A percentile compares a stretch with the other conserved stretches of the same genome.
Evolutionary conservation across 163 green algal species (phyloP).

Genomic region (Chloroidium sp.): DNA sequence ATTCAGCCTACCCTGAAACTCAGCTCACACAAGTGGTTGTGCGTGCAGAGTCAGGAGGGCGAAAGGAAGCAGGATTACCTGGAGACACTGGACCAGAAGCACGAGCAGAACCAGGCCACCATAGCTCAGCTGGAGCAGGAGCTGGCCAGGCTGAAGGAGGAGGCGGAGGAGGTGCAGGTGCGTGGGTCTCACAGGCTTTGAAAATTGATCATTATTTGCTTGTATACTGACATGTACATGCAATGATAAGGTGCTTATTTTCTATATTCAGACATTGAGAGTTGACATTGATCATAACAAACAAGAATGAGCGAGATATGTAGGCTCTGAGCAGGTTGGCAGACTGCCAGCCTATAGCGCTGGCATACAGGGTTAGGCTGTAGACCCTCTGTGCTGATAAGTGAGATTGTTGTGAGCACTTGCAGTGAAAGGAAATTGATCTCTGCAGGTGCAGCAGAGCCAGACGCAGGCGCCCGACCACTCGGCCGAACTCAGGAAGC

Average conservation of each 20-base stretch:
- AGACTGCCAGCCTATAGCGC: too few relatives aligned
- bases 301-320: too few relatives aligned
- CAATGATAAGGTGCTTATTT: too few relatives aligned
- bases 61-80: slow-evolving; percentile 1
- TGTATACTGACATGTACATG: too few relatives aligned
- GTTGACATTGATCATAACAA: too few relatives aligned
- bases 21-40: neutral
- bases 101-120: neutral
- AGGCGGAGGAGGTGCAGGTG: neutral
- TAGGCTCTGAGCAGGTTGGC: too few relatives aligned
- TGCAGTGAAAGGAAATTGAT: neutral
- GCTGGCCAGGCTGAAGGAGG: neutral
- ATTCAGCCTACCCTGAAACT: neutral
- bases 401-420: neutral
- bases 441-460: neutral
- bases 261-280: too few relatives aligned
- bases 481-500: slow-evolving; percentile 4
- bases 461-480: neutral
- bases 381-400: too few relatives aligned
- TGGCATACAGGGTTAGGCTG: too few relatives aligned
- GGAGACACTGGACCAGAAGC: neutral
- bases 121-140: neutral
- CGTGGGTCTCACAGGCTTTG: too few relatives aligned
- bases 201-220: too few relatives aligned
- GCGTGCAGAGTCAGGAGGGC: slow-evolving; percentile 1